Percentiles rank a stretch among this genome's conserved stretches.
These are phyloP conservation scores for Penicillium taxi DNA, from an alignment of 495 filamentous ascomycete species.

Conservation along the genomic window DNA sequence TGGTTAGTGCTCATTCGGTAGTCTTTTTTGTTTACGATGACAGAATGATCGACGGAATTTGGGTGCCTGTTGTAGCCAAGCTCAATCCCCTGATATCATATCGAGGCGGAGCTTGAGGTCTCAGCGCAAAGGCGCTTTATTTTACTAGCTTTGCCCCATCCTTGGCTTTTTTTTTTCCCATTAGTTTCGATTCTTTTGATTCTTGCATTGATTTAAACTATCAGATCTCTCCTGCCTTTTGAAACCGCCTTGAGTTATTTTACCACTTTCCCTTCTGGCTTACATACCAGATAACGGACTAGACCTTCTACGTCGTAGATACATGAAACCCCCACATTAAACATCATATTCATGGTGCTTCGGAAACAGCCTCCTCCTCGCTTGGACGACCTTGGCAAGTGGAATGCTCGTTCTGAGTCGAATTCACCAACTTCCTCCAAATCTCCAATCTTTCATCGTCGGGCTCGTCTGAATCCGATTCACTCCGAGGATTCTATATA, in stretches of 20 bases:
- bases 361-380: constrained; percentile 40
- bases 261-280: background rate
- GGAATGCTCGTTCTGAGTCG: constrained; percentile 23
- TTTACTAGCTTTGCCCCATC: background rate
- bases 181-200: background rate
- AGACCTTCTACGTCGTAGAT: too few relatives aligned
- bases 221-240: background rate
- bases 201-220: background rate
- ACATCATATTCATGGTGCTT: constrained; percentile 36
- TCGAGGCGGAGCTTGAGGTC: background rate
- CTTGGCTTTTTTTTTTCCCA: background rate
- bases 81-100: constrained; percentile 3
- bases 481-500: constrained; percentile 34
- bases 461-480: constrained; percentile 23
- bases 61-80: constrained; percentile 3
- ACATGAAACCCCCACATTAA: too few relatives aligned
- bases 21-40: background rate
- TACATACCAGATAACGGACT: too few relatives aligned
- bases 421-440: constrained; percentile 25
- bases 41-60: constrained; percentile 2
- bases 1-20: too few relatives aligned
- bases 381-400: constrained; percentile 31
- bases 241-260: background rate
- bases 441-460: constrained; percentile 25
- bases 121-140: background rate